A percentile compares a stretch with the other conserved stretches of the same genome.
These are phyloP conservation scores for Fusarium abutilonis DNA, from an alignment of 2,329 filamentous ascomycete genomes.

Conservation along the genomic window DNA sequence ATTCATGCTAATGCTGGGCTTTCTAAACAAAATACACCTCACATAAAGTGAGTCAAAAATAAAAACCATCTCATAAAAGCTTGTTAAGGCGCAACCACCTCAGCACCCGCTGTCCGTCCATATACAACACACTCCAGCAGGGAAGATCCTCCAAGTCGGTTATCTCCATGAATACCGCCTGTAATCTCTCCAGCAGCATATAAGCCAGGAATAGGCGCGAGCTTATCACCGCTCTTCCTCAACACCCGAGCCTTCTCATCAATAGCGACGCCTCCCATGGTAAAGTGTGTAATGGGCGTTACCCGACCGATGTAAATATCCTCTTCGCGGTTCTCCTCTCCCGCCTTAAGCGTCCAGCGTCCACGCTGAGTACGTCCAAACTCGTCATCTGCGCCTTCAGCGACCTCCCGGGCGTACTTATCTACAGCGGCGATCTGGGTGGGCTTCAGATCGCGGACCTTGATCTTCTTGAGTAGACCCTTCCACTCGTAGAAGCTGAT, in stretches of 20 bases:
- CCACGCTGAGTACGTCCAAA: conserved; percentile 64
- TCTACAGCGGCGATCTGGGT: conserved; percentile 56
- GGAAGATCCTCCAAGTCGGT: conserved; percentile 69
- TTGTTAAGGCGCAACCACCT: conserved; percentile 22
- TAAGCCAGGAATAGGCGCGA: conserved; percentile 61
- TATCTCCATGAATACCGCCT: conserved; percentile 71
- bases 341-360: conserved; percentile 60
- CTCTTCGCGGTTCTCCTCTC: conserved; percentile 58
- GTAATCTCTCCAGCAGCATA: conserved; percentile 73
- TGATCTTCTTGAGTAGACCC: conserved; percentile 66
- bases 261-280: conserved; percentile 71
- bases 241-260: conserved; percentile 64
- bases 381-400: conserved; percentile 52
- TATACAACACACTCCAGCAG: conserved; percentile 72
- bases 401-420: conserved; percentile 59
- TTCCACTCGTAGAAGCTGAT: conserved; percentile 72
- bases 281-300: conserved; percentile 72
- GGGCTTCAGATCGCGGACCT: conserved; percentile 59
- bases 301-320: conserved; percentile 67
- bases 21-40: conserved; percentile 36
- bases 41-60: conserved; percentile 28
- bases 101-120: conserved; percentile 64
- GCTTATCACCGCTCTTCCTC: conserved; percentile 46
- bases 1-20: neutral
- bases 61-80: neutral